Base-by-base conservation (phyloP, 139 green algal species). In the Marvania coccoides region DNA sequence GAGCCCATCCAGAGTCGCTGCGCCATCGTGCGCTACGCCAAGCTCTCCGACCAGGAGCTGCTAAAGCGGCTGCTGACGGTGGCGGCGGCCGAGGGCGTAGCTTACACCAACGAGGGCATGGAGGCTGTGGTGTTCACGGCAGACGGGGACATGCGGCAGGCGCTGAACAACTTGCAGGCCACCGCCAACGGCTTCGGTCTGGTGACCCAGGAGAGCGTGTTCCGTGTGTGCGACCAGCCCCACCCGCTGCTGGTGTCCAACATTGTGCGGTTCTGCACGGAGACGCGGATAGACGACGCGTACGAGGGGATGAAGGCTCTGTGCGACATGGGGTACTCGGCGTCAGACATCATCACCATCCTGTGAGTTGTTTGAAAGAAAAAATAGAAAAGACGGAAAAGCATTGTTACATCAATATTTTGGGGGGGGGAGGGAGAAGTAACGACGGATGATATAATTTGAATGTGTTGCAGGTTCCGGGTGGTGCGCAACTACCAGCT, bases 141-240 rank as follows among this genome's bases (percentile, higher is more conserved):
- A 3, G 95, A 99, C 64, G 95, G 95, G 0, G 95, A 99, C 83
- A 99, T 99, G 95, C 76, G 95, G 8, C 92, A 98, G 65, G 95
- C 89, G n/a, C 82, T 99, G 29, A 99, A 99, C 83, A 98, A 96
- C 83, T 63, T 99, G 47, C 85, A 95, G 85, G 85, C 89, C 6
- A 96, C 89, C 0, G 51, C 84, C 77, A 88, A 73, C 40, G 94
- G 94, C 29, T 98, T 98, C 77, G 89, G 90, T 2, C 78, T 95
- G 24, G 80, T 99, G 6, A 90, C 78, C 69, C 74, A 81, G 36
- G 89, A 95, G 6, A 89, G 91, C 45, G 94, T 99, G 12, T 98
- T 98, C 81, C 87, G 86, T 58, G 89, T 98, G 33, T 99, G 94
- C 65, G 94, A 98, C 78, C 93, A 98, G 85, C 94, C 94, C 24